Base-by-base conservation (phyloP, 2,329 filamentous ascomycete genomes). In the Parasarocladium wereldwijsianum region DNA sequence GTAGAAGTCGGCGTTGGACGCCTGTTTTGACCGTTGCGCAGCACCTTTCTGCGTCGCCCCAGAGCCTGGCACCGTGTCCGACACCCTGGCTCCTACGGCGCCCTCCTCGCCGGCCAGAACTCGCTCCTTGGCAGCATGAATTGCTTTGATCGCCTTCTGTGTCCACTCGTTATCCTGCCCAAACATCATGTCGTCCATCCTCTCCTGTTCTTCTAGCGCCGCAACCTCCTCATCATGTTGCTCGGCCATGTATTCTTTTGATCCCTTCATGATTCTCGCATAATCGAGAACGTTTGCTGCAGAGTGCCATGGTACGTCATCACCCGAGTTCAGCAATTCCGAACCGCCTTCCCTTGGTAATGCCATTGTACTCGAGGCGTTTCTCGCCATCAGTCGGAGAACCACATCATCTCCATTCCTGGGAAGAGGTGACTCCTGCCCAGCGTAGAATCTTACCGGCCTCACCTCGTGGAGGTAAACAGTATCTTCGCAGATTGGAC, bases 201-300 rank as follows among this genome's bases (percentile, higher is more conserved):
- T 74, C 43, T 84, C 84, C 55, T 93, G 84, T 37, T 64, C 64
- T 35, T 71, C 58, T 15, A 98, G 59, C 12, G 82, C 75, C 22
- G 69, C 59, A 20, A 93, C 75, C 48, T 96, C 87, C 21, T 70
- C 59, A 37, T 92, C 74, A 42, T 77, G 87, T 46, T 96, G 81
- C 31, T 72, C 64, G 9, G 61, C 49, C 77, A 98, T 87, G 48
- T 98, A 98, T 19, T 80, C 75, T 43, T 80, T 74, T 4, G 83
- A 87, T 6, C 86, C 90, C 49, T 87, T 93, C 82, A 98, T 93
- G 32, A 96, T 78, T 22, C 86, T 74, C 11, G 86, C 84, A 52
- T 94, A 98, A 49, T 98, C 90, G 47, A 92, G 68, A 20, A 93
- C 85, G 43, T 93, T 92, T 8, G 84, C 85, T 5, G 83, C 84